Conservation (phyloP, 768 basidiomycete species). For the Gloeopeniophorella convolvens region DNA sequence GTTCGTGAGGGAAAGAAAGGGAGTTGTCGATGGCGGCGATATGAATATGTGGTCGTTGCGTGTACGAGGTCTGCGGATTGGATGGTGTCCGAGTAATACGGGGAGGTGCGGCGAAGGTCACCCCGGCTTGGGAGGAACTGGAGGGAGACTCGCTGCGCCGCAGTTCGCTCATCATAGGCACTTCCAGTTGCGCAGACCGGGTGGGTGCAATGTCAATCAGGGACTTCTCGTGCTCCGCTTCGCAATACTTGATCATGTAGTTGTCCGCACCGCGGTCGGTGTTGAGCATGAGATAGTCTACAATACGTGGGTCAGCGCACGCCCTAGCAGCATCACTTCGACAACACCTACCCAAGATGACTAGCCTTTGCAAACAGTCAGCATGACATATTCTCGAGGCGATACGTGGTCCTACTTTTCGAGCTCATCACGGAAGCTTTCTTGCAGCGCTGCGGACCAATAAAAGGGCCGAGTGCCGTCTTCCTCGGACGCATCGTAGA, state of each 20-base stretch:
- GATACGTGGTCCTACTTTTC: slow-evolving; percentile 56
- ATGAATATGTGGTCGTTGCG: slow-evolving; percentile 72
- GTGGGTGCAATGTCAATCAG: slow-evolving; percentile 76
- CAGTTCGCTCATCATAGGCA: slow-evolving; percentile 71
- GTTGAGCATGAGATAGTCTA: slow-evolving; percentile 89
- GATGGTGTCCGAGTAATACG: slow-evolving; percentile 18
- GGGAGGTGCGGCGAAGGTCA: slow-evolving; percentile 22
- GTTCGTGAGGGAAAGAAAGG: slow-evolving; percentile 86
- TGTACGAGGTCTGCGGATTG: slow-evolving; percentile 33
- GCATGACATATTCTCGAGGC: slow-evolving; percentile 5
- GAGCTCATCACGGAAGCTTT: slow-evolving; percentile 79
- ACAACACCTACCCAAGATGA: slow-evolving; percentile 59
- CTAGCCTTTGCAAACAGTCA: slow-evolving; percentile 48
- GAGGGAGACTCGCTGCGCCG: slow-evolving; percentile 33
- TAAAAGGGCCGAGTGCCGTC: slow-evolving; percentile 61
- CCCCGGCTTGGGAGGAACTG: slow-evolving; percentile 21
- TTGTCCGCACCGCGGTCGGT: slow-evolving; percentile 87
- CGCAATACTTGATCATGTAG: slow-evolving; percentile 90
- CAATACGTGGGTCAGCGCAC: neutral
- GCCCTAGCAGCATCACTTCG: neutral
- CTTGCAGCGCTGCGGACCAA: slow-evolving; percentile 74
- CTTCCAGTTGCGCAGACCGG: slow-evolving; percentile 54
- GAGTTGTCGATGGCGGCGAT: slow-evolving; percentile 94
- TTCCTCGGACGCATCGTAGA: slow-evolving; percentile 62
- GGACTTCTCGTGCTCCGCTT: slow-evolving; percentile 70